A percentile compares a stretch with the other conserved stretches of the same genome.
phyloP scores from a whole-genome alignment of 1,284 basidiomycete species.

The Schizophyllum commune region DNA sequence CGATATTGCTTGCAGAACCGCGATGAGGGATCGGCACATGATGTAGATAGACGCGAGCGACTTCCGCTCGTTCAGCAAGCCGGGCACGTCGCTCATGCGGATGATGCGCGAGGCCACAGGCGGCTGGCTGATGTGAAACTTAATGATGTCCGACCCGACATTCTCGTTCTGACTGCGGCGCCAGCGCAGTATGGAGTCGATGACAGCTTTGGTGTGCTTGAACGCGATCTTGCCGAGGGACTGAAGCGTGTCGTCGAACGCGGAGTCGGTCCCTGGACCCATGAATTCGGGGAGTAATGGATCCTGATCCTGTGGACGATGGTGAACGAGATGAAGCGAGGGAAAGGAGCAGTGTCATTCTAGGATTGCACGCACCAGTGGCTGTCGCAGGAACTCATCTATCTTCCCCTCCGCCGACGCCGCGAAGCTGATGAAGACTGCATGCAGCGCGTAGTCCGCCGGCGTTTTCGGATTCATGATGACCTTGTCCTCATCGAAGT shows the following conservation, averaged over 20 bases:
- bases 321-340: slow-evolving; percentile 4
- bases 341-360: not conserved
- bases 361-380: slow-evolving; percentile 42
- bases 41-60: slow-evolving; percentile 79
- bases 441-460: slow-evolving; percentile 80
- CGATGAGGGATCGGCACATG: slow-evolving; percentile 79
- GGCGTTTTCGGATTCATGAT: slow-evolving; percentile 70
- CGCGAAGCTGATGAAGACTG: slow-evolving; percentile 80
- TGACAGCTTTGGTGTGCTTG: slow-evolving; percentile 76
- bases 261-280: slow-evolving; percentile 63
- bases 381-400: slow-evolving; percentile 60
- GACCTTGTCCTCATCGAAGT: slow-evolving; percentile 58
- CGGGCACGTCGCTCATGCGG: slow-evolving; percentile 46
- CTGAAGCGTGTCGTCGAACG: slow-evolving; percentile 75
- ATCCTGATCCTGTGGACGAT: slow-evolving; percentile 51
- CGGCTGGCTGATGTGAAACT: slow-evolving; percentile 40
- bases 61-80: slow-evolving; percentile 68
- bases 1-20: slow-evolving; percentile 64
- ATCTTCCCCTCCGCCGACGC: slow-evolving; percentile 74
- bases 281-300: slow-evolving; percentile 59
- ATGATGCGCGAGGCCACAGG: slow-evolving; percentile 29
- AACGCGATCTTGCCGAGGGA: slow-evolving; percentile 85
- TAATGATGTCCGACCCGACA: slow-evolving; percentile 46
- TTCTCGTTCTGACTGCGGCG: slow-evolving; percentile 68
- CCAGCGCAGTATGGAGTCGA: slow-evolving; percentile 88